Percentiles rank a stretch among this genome's conserved stretches.
These are phyloP conservation scores for Ustilago trichophora DNA, from an alignment of 1,284 basidiomycete species.

Conservation along the genomic window DNA sequence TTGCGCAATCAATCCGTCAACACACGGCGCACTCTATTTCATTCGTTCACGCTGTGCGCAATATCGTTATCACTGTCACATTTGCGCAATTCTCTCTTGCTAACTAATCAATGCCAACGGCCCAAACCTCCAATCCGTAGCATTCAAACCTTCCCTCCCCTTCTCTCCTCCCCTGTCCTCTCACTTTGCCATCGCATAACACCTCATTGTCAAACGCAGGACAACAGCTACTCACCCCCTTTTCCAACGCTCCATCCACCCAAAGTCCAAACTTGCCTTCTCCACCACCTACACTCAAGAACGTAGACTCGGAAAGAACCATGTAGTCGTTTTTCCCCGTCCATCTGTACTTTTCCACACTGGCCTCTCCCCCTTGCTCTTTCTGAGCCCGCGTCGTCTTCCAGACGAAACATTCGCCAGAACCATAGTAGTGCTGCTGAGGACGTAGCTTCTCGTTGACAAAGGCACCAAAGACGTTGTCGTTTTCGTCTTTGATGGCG, in stretches of 20 bases:
- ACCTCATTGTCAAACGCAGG: constrained; percentile 88
- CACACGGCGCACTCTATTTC: too few species aligned
- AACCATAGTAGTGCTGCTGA: constrained; percentile 61
- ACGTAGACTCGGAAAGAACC: constrained; percentile 76
- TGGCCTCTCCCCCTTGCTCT: constrained; percentile 9
- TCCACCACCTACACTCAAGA: constrained; percentile 58
- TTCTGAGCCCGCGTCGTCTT: constrained; percentile 67
- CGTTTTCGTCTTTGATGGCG: constrained; percentile 56
- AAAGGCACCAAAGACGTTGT: constrained; percentile 63
- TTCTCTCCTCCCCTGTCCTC: constrained; percentile 68
- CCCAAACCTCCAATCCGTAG: constrained; percentile 86
- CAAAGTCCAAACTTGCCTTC: constrained; percentile 75
- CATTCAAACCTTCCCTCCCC: constrained; percentile 78
- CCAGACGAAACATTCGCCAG: constrained; percentile 58
- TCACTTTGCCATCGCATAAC: constrained; percentile 70
- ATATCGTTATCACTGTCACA: too few species aligned
- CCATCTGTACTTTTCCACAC: constrained; percentile 81
- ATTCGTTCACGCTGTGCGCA: too few species aligned
- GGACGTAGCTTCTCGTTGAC: constrained; percentile 60
- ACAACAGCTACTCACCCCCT: constrained; percentile 83
- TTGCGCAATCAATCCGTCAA: too few species aligned
- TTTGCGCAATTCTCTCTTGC: too few species aligned
- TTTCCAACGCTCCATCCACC: constrained; percentile 81
- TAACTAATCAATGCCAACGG: constrained; percentile 70
- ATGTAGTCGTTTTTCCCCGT: constrained; percentile 92